These are phyloP conservation scores for Talaromyces islandicus DNA, from an alignment of 2,329 filamentous ascomycete genomes.

Conservation along the genomic window DNA sequence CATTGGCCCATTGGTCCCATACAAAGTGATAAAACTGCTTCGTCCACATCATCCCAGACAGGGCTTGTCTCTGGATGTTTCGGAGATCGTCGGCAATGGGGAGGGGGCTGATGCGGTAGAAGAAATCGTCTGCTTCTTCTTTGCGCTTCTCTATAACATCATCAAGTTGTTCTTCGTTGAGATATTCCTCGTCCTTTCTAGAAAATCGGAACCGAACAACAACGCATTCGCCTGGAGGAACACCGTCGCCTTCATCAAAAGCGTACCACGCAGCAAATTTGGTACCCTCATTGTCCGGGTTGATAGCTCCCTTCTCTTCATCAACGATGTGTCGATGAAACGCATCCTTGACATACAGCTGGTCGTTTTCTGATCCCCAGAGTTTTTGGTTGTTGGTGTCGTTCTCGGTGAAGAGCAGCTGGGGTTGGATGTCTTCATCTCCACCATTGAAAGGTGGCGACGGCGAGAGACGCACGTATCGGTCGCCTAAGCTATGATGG, in stretches of 20 bases:
- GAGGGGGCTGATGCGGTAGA: constrained; percentile 83
- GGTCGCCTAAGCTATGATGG: constrained; percentile 73
- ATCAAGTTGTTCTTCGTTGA: constrained; percentile 91
- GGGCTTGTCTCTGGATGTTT: constrained; percentile 90
- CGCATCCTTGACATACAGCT: constrained; percentile 87
- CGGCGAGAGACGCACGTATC: constrained; percentile 78
- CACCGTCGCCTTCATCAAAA: constrained; percentile 84
- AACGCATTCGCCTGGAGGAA: constrained; percentile 84
- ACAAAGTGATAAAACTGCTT: constrained; percentile 97
- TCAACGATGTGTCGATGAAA: constrained; percentile 87
- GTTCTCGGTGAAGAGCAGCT: constrained; percentile 89
- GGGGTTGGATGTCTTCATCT: constrained; percentile 76
- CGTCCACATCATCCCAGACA: constrained; percentile 97
- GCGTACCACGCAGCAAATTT: constrained; percentile 89
- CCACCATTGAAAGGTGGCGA: constrained; percentile 77
- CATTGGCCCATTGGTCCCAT: constrained; percentile 97
- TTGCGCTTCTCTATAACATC: constrained; percentile 79
- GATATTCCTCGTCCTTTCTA: constrained; percentile 65
- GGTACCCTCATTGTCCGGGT: constrained; percentile 73
- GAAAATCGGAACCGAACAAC: constrained; percentile 90
- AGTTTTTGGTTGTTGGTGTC: constrained; percentile 79
- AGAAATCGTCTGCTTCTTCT: constrained; percentile 94
- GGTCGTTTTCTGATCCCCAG: constrained; percentile 71
- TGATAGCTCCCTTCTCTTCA: constrained; percentile 71
- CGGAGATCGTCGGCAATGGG: constrained; percentile 90